Base-by-base conservation (phyloP, 2,329 filamentous ascomycete species). In the Epichloe elymi region DNA sequence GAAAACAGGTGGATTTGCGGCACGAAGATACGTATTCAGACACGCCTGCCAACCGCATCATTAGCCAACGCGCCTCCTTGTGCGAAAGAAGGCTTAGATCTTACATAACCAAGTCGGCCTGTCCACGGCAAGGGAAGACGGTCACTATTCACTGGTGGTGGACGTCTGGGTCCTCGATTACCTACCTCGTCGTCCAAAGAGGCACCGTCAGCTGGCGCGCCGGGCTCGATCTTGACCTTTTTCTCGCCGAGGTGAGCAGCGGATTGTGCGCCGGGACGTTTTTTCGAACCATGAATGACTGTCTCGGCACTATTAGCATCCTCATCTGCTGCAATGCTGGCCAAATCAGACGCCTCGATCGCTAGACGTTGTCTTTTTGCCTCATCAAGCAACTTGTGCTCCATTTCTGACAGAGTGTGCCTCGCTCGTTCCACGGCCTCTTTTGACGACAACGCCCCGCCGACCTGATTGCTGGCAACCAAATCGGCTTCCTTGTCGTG, bases 81-180 rank as follows among this genome's bases (percentile, higher is more conserved):
- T 41, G 50, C 39, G n/a, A 44, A 19, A 30, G 33, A 26, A 36
- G 43, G n/a, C 17, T 19, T 15, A 11, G 4, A 50, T 53, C 83
- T 70, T 66, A 91, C 88, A 75, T 95, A 96, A 52, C 90, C 90
- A 54, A 96, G 65, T 30, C 90, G 78, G 1, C 91, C 91, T 67
- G 84, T 88, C 90, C 90, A 96, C 0, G 90, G 91, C 20, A 96
- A 66, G 23, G 91, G 91, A 19, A 96, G 73, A 60, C 83, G 87
- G 56, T 79, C 79, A 62, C 88, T 95, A 61, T 96, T 86, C 15
- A 95, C 81, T 0, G 89, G 80, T 6, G 88, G 88, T 12, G 84
- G 78, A 51, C 88, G 74, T 46, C 58, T 64, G 3, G 70, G 68
- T 1, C 67, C 69, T n/a, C 69, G 63, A 11, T 70, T 65, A 0